Evolutionary conservation across 1,284 basidiomycete species (phyloP).

Genomic region (Garcileccinum viscosum): DNA sequence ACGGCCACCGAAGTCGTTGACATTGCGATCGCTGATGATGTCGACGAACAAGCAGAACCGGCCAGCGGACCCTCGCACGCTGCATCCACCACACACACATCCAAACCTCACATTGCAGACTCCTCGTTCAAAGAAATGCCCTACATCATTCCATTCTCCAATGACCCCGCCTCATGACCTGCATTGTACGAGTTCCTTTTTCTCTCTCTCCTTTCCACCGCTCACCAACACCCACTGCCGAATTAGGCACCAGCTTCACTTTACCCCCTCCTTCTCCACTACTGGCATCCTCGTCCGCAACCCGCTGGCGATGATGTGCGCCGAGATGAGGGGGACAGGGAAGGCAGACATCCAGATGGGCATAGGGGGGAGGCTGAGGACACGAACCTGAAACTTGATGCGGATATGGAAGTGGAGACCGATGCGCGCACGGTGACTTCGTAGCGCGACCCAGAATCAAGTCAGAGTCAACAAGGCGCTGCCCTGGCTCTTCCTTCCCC

Average conservation of each 20-base stretch:
- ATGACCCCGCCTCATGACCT: conserved; percentile 75
- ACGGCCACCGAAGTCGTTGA: conserved; percentile 11
- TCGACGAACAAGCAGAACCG: conserved; percentile 18
- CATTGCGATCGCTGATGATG: conserved; percentile 13
- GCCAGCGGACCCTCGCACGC: background rate
- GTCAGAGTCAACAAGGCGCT: background rate
- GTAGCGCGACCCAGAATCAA: background rate
- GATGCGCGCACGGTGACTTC: background rate
- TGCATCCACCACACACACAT: background rate
- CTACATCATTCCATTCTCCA: conserved; percentile 78
- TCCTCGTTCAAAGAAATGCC: conserved; percentile 88
- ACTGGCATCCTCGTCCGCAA: conserved; percentile 88
- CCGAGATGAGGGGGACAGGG: background rate
- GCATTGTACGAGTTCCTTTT: conserved; percentile 58
- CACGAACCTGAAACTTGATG: background rate
- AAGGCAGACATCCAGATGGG: background rate
- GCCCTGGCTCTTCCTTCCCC: background rate
- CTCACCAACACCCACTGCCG: background rate
- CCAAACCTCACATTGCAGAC: conserved; percentile 42
- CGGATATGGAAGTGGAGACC: background rate
- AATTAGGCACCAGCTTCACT: conserved; percentile 73
- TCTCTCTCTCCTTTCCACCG: background rate
- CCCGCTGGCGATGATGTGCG: conserved; percentile 56
- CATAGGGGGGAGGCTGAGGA: background rate
- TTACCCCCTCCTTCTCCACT: conserved; percentile 78